phyloP scores from a whole-genome alignment of 306 rosid genomes.

The Castanea mollissima region DNA sequence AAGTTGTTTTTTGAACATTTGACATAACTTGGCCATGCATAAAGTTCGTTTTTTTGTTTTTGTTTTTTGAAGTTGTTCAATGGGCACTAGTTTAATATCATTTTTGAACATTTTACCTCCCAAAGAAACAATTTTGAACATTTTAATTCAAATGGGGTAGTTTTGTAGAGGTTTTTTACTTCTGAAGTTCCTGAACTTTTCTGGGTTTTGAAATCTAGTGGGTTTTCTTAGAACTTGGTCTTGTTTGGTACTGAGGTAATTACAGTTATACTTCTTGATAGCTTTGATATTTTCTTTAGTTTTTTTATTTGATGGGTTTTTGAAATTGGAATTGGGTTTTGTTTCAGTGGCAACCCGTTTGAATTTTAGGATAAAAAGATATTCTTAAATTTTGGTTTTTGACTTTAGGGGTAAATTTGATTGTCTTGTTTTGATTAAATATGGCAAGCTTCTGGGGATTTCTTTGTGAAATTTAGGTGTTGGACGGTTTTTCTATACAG shows the following conservation, averaged over 20 bases:
- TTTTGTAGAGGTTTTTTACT: conserved; percentile 20
- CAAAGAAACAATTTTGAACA: neutral
- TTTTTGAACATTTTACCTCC: conserved; percentile 13
- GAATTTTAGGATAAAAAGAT: neutral
- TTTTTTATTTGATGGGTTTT: conserved; percentile 20
- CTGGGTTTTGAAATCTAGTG: neutral
- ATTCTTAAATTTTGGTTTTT: neutral
- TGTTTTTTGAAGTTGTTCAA: conserved; percentile 26
- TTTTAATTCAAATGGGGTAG: conserved; percentile 18
- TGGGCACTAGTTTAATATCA: conserved; percentile 22
- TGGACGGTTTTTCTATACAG: conserved; percentile 27
- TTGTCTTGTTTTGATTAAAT: conserved; percentile 41
- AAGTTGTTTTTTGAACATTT: conserved; percentile 31
- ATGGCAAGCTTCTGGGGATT: conserved; percentile 33
- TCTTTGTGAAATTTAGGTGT: neutral
- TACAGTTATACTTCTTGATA: conserved; percentile 11
- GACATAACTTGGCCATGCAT: conserved; percentile 4
- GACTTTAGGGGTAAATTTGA: conserved; percentile 4
- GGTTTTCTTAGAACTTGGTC: neutral
- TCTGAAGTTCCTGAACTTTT: conserved; percentile 11
- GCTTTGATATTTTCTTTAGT: neutral
- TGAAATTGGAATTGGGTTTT: conserved; percentile 18
- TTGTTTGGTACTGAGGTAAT: conserved; percentile 21
- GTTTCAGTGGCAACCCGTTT: conserved; percentile 11
- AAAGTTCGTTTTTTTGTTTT: neutral